These are phyloP conservation scores for Apiosordaria backusii DNA, from an alignment of 495 filamentous ascomycete species.

Conservation along the genomic window DNA sequence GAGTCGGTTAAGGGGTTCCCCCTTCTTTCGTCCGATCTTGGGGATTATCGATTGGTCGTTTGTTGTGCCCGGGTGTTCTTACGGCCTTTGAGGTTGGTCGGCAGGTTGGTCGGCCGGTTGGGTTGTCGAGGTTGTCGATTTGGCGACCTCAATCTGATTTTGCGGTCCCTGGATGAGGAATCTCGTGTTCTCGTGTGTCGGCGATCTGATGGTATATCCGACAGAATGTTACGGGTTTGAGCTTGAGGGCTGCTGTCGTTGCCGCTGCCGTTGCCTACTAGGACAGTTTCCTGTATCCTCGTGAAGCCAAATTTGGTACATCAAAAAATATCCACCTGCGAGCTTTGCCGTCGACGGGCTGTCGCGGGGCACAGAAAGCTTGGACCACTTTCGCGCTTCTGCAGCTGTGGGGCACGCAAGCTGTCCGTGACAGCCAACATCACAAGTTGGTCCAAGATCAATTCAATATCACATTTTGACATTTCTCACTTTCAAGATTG, in stretches of 20 bases:
- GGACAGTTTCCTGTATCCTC: not conserved
- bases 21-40: not conserved
- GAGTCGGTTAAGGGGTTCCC: not conserved
- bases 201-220: not conserved
- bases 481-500: too few species aligned
- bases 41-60: not conserved
- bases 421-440: not conserved
- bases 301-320: constrained; percentile 4
- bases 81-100: not conserved
- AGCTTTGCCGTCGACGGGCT: constrained; percentile 2
- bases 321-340: not conserved
- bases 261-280: too few species aligned
- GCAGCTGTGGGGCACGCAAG: constrained; percentile 1
- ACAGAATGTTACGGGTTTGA: not conserved
- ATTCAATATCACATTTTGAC: not conserved
- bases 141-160: not conserved
- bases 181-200: not conserved
- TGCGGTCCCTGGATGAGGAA: not conserved
- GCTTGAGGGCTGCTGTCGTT: not conserved
- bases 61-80: not conserved
- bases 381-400: constrained; percentile 12
- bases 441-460: not conserved
- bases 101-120: not conserved
- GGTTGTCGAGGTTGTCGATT: too few species aligned
- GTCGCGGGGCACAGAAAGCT: constrained; percentile 16